These are phyloP conservation scores for Chlorella ohadii DNA, from an alignment of 139 green algal genomes.

Conservation along the genomic window DNA sequence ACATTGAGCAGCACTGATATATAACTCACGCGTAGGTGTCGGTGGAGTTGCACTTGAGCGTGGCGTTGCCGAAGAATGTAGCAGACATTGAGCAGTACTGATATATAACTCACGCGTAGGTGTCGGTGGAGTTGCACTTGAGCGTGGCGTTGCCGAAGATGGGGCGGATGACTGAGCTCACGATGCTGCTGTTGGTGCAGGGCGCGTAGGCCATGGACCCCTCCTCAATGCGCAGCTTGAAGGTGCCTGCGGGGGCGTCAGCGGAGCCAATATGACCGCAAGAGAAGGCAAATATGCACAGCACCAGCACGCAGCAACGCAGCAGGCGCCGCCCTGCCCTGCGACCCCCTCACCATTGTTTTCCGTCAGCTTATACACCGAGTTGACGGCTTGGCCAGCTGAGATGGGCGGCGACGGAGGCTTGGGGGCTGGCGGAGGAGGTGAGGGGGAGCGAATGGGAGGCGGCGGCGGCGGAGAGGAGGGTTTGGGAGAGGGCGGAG, in stretches of 20 bases:
- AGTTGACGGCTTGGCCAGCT: not conserved
- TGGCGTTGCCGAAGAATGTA: too few species aligned
- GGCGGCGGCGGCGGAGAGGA: not conserved
- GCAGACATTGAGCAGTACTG: too few species aligned
- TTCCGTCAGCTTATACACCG: too few species aligned
- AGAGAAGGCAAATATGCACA: not conserved
- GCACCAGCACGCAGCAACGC: not conserved
- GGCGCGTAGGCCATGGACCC: not conserved
- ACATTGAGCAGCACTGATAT: too few species aligned
- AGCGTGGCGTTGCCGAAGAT: not conserved
- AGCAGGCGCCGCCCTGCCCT: too few species aligned
- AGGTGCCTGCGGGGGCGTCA: not conserved
- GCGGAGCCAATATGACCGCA: not conserved
- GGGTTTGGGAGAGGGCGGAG: not conserved
- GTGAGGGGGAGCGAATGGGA: not conserved
- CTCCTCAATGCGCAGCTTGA: not conserved
- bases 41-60: not conserved
- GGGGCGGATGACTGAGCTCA: not conserved
- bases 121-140: conserved; percentile 10
- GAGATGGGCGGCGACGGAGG: not conserved
- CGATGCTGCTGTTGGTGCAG: not conserved
- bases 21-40: too few species aligned
- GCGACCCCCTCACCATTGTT: too few species aligned
- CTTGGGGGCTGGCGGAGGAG: not conserved
- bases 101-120: conserved; percentile 19